Evolutionary conservation across 2,329 filamentous ascomycete species (phyloP).

Genomic region (Hypoxylon sp.): DNA sequence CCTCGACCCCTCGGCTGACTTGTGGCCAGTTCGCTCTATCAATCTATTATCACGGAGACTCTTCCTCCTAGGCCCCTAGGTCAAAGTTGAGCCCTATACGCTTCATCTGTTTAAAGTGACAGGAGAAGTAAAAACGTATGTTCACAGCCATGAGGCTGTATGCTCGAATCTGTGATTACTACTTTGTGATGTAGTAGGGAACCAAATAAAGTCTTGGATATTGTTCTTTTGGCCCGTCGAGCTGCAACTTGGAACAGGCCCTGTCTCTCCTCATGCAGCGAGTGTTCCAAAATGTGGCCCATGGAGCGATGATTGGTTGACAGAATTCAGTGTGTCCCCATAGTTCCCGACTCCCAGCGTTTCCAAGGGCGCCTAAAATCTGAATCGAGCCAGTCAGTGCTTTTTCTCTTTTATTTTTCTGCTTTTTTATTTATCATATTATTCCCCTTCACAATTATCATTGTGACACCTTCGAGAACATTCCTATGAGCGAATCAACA

Average conservation of each 20-base stretch:
- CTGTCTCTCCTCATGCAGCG: conserved; percentile 57
- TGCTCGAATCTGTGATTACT: conserved; percentile 26
- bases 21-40: conserved; percentile 19
- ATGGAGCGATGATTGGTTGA: conserved; percentile 56
- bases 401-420: background rate
- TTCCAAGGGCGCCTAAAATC: conserved; percentile 60
- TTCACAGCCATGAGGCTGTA: conserved; percentile 11
- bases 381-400: conserved; percentile 37
- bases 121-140: conserved; percentile 16
- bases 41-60: conserved; percentile 15
- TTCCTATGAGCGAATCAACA: conserved; percentile 20
- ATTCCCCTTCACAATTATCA: conserved; percentile 2
- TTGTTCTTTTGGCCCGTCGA: conserved; percentile 37
- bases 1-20: conserved; percentile 14
- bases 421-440: conserved; percentile 20
- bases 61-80: conserved; percentile 9
- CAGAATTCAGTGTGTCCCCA: conserved; percentile 48
- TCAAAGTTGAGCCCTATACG: conserved; percentile 12
- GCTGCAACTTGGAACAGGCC: conserved; percentile 49
- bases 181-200: conserved; percentile 19
- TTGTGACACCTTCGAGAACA: conserved; percentile 39
- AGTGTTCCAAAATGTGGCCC: conserved; percentile 56
- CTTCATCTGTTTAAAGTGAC: conserved; percentile 14
- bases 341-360: conserved; percentile 52
- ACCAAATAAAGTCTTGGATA: conserved; percentile 20